Evolutionary conservation across 2,329 filamentous ascomycete genomes (phyloP), one percentile per base, ranked within the genome.

Genomic region (Penicillium decumbens): DNA sequence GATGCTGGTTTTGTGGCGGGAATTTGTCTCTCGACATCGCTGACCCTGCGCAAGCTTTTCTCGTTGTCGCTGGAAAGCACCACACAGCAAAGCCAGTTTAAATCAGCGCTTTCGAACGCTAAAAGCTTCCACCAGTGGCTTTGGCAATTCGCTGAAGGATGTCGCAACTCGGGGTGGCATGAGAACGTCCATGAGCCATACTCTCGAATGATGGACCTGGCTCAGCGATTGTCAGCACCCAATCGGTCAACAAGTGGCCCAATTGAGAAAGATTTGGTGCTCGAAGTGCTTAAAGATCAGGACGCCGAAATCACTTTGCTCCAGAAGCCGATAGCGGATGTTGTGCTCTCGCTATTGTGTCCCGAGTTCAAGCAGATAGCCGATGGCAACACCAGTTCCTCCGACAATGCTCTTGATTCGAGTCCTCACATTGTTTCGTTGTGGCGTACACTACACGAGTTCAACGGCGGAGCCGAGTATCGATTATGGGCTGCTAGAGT

Each of bases 401-500:
- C 95, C 24, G 81, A 81, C 25, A 77, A 77, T 0, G 89, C 95
- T 63, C 65, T 77, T 13, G 77, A 82, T 38, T 84, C 89, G 9
- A 67, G 81, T 10, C 67, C 72, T 1, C 82, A 85, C 62, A 81
- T 83, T 2, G 74, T 83, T 10, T 80, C 83, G 15, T 77, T 96
- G 0, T 93, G 87, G 84, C 84, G 85, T 64, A 90, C 87, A 37
- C 87, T 89, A 58, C 77, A 80, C 50, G 77, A 80, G n/a, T 75
- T 79, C 32, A 73, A 79, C 1, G 75, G 85, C 13, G 87, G 83
- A 48, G 73, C 80, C 24, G 79, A 82, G 13, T 96, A 93, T 65
- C 74, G 89, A 0, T 74, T 88, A 1, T 98, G 95, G 95, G 87
- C 88, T 39, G 91, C 88, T 3, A 81, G 85, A 54, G 86, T 91